Evolutionary conservation across 1,284 basidiomycete genomes (phyloP).

Genomic region (Ceraceosorus guamensis): DNA sequence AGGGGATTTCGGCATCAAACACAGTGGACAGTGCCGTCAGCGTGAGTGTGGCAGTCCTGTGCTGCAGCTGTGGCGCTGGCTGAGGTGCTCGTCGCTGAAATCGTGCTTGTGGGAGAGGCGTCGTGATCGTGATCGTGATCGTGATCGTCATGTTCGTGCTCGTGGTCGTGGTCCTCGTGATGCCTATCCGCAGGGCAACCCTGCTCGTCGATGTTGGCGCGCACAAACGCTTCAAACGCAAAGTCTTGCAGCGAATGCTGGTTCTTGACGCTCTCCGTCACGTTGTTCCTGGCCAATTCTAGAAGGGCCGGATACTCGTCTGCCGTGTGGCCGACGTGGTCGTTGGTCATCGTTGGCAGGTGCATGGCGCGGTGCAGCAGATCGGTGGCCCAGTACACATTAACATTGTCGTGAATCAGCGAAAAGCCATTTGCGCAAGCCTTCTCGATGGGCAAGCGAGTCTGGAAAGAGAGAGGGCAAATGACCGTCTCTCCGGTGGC

Average conservation of each 20-base stretch:
- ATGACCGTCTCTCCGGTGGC: slow-evolving; percentile 51
- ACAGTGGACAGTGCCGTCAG: background rate
- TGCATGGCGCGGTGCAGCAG: slow-evolving; percentile 49
- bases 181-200: background rate
- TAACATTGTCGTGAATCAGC: slow-evolving; percentile 39
- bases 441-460: slow-evolving; percentile 18
- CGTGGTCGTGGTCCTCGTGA: background rate
- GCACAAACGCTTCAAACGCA: slow-evolving; percentile 48
- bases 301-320: slow-evolving; percentile 45
- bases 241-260: slow-evolving; percentile 51
- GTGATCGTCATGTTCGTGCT: background rate
- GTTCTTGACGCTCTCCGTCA: slow-evolving; percentile 44
- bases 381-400: slow-evolving; percentile 47
- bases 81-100: background rate
- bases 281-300: slow-evolving; percentile 48
- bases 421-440: slow-evolving; percentile 48
- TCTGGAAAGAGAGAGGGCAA: slow-evolving; percentile 26
- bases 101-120: background rate
- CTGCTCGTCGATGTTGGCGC: slow-evolving; percentile 45
- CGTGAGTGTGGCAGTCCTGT: background rate
- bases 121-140: background rate
- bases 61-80: background rate
- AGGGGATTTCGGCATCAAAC: background rate
- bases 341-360: slow-evolving; percentile 47
- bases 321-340: slow-evolving; percentile 47